Percentiles rank a stretch among this genome's conserved stretches.
These are phyloP conservation scores for Lentinula sp. DNA, from an alignment of 768 basidiomycete genomes.

Conservation along the genomic window DNA sequence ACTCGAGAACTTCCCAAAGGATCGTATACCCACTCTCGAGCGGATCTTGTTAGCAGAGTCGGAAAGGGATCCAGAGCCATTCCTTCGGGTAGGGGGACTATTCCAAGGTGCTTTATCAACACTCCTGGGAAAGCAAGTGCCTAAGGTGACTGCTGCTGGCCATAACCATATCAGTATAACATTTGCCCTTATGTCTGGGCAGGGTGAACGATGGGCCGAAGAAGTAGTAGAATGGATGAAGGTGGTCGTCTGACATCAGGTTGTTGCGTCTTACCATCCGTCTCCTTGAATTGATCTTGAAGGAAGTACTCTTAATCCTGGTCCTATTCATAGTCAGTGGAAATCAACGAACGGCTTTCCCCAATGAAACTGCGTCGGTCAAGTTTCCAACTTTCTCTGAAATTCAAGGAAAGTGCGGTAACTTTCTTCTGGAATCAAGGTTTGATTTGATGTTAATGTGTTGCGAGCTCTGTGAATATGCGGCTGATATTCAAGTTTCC, in stretches of 20 bases:
- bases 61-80: slow-evolving; percentile 46
- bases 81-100: slow-evolving; percentile 26
- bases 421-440: too few species aligned
- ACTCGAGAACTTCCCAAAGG: slow-evolving; percentile 27
- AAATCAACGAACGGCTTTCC: too few species aligned
- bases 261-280: neutral
- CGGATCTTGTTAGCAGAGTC: slow-evolving; percentile 40
- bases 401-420: too few species aligned
- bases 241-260: neutral
- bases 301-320: neutral
- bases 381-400: too few species aligned
- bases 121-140: slow-evolving; percentile 23
- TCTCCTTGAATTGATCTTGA: neutral
- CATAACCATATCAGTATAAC: slow-evolving; percentile 63
- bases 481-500: too few species aligned
- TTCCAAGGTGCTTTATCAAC: slow-evolving; percentile 35
- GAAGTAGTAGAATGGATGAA: slow-evolving; percentile 33
- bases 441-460: too few species aligned
- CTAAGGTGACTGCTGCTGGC: slow-evolving; percentile 33
- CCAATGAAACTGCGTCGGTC: too few species aligned
- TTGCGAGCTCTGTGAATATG: too few species aligned
- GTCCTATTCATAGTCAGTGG: too few species aligned
- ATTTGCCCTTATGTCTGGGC: slow-evolving; percentile 42
- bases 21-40: slow-evolving; percentile 34
- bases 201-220: slow-evolving; percentile 59